A percentile compares a stretch with the other conserved stretches of the same genome.
phyloP scores from a whole-genome alignment of 768 basidiomycete species.

The Agaricus subrufescens region DNA sequence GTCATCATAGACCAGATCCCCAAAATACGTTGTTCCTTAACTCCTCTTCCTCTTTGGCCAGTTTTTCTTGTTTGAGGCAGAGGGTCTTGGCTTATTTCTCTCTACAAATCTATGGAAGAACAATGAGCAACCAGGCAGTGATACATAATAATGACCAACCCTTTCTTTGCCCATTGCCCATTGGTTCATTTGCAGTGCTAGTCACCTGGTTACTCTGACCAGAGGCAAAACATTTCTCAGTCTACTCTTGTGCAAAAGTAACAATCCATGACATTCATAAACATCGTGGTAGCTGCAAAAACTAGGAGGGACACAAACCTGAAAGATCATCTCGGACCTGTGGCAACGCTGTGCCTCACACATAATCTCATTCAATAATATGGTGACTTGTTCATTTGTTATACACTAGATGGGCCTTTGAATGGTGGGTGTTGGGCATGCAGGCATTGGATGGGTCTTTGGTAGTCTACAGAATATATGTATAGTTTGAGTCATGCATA shows the following conservation, averaged over 20 bases:
- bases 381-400: constrained; percentile 48
- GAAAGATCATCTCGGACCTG: constrained; percentile 77
- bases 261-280: constrained; percentile 43
- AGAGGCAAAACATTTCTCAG: constrained; percentile 52
- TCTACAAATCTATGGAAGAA: constrained; percentile 38
- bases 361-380: constrained; percentile 55
- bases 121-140: neutral
- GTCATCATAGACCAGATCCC: constrained; percentile 72
- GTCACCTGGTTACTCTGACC: constrained; percentile 55
- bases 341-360: constrained; percentile 58
- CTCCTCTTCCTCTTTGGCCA: constrained; percentile 49
- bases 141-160: constrained; percentile 30
- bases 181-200: constrained; percentile 75
- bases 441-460: constrained; percentile 75
- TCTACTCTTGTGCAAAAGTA: constrained; percentile 68
- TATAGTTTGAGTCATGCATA: neutral
- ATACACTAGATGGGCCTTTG: constrained; percentile 64
- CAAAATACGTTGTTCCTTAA: constrained; percentile 64
- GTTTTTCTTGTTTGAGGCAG: constrained; percentile 44
- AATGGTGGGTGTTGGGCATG: constrained; percentile 62
- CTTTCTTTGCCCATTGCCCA: constrained; percentile 67
- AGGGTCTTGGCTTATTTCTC: constrained; percentile 55
- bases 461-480: constrained; percentile 34
- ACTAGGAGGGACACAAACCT: constrained; percentile 37
- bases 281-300: neutral